A percentile compares a stretch with the other conserved stretches of the same genome.
These are phyloP conservation scores for Dacryopinax primogenitus DNA, from an alignment of 768 basidiomycete genomes.

Conservation along the genomic window DNA sequence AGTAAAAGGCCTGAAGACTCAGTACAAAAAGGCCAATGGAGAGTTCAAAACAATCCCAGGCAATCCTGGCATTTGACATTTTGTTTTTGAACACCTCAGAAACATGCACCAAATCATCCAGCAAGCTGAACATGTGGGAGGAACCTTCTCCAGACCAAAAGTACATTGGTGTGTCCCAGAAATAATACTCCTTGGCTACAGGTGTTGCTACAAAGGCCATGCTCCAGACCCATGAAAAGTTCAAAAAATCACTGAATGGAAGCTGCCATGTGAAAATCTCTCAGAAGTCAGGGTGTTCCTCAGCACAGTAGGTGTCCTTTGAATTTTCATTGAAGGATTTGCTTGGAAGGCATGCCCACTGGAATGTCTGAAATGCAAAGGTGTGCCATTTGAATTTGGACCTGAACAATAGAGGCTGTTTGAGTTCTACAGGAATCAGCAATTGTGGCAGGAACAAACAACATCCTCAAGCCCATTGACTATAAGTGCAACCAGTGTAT, in stretches of 20 bases:
- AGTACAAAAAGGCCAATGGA: conserved; percentile 25
- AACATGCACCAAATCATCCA: conserved; percentile 31
- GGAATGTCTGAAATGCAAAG: conserved; percentile 6
- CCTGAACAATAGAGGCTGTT: conserved; percentile 5
- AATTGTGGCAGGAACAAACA: neutral
- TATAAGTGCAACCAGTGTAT: neutral
- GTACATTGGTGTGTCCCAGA: conserved; percentile 17
- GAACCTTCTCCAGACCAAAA: conserved; percentile 31
- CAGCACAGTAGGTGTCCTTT: conserved; percentile 21
- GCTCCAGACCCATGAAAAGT: conserved; percentile 23
- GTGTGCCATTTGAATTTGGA: conserved; percentile 6
- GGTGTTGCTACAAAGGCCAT: conserved; percentile 28
- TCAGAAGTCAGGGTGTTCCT: conserved; percentile 26
- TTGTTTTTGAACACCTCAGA: conserved; percentile 32
- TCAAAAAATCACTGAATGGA: conserved; percentile 26
- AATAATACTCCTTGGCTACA: conserved; percentile 28
- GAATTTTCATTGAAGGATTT: conserved; percentile 26
- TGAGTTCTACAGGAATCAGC: neutral
- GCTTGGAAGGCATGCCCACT: conserved; percentile 20
- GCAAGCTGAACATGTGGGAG: conserved; percentile 28
- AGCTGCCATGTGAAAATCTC: conserved; percentile 18
- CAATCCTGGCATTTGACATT: conserved; percentile 29
- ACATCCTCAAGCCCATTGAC: neutral
- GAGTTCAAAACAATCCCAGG: conserved; percentile 27
- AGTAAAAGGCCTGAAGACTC: conserved; percentile 26